Evolutionary conservation across 2,329 filamentous ascomycete genomes (phyloP), one percentile per base, ranked within the genome.

Genomic region (Stachybotrys chartarum): DNA sequence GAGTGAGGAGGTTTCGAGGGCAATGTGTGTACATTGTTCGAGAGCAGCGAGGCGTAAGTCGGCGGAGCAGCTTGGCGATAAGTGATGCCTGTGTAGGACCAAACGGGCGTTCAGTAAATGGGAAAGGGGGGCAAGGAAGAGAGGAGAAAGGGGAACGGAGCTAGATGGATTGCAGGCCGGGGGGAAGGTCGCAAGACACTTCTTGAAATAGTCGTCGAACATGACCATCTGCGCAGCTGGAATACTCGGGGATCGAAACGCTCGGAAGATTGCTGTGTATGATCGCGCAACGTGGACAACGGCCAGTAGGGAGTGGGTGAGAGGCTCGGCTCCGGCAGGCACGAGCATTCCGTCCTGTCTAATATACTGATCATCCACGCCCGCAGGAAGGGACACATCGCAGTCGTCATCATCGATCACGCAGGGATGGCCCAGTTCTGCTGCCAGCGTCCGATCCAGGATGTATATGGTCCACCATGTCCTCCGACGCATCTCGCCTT

Each of bases 401-500:
- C 91, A 96, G 69, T 97, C 93, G 35, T 84, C 81, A 63, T 97
- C 93, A 65, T 92, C 81, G 65, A 97, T 96, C 60, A 92, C 73
- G 55, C 89, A 82, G 0, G 93, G 91, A 52, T 88, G 85, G 8
- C 90, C 89, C 39, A 91, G 78, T 67, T 96, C 92, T 12, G 96
- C 76, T 0, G 91, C 86, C 52, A 95, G 75, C 30, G 89, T 81
- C 59, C 91, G 84, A 72, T 99, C 94, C 74, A 92, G 85, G 49
- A 91, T 84, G 71, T 97, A 97, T 55, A 96, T 83, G 14, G 90
- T 85, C 91, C 94, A 99, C 93, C 93, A 99, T 3, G 94, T 83
- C 55, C 92, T 81, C 58, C 89, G 84, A 54, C 92, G 84, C 84
- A 93, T 91, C 70, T 97, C 93, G 11, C 83, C 83, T 64, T 96